A percentile compares a stretch with the other conserved stretches of the same genome.
These are phyloP conservation scores for Apophysomyces variabilis DNA, from an alignment of 371 early-diverging fungal species.

Conservation along the genomic window DNA sequence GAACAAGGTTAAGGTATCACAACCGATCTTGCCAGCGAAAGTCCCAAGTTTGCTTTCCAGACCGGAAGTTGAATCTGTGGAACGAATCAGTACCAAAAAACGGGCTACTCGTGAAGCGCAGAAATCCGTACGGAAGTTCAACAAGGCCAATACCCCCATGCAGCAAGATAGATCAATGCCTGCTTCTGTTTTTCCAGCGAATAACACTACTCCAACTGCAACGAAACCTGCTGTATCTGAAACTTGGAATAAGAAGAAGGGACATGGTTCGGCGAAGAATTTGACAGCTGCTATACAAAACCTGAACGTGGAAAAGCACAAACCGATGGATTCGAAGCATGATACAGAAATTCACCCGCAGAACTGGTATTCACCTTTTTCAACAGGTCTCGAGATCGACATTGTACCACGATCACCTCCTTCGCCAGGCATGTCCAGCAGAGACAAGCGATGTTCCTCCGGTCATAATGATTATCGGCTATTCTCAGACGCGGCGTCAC, in stretches of 20 bases:
- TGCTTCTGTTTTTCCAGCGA: neutral
- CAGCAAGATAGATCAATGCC: neutral
- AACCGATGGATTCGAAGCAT: neutral
- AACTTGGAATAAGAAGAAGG: neutral
- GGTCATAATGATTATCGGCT: neutral
- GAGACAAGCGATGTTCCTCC: neutral
- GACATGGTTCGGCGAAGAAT: neutral
- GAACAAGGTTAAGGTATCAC: slow-evolving; percentile 1
- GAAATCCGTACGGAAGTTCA: neutral
- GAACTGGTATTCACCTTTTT: slow-evolving; percentile 31
- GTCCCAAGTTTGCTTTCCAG: neutral
- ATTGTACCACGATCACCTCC: slow-evolving; percentile 13
- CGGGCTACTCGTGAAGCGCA: neutral
- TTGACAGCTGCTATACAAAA: neutral
- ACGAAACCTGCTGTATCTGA: slow-evolving; percentile 2
- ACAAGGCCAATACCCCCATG: neutral
- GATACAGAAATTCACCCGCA: neutral
- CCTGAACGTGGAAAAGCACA: neutral
- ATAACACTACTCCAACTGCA: neutral
- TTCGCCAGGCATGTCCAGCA: slow-evolving; percentile 2
- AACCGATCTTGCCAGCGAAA: neutral
- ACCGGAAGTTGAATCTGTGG: slow-evolving; percentile 3
- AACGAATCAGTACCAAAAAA: neutral
- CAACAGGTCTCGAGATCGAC: slow-evolving; percentile 26
- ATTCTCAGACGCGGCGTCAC: neutral